Conservation (phyloP, 1,139 yeast species). For the Zygosaccharomyces sapae region DNA sequence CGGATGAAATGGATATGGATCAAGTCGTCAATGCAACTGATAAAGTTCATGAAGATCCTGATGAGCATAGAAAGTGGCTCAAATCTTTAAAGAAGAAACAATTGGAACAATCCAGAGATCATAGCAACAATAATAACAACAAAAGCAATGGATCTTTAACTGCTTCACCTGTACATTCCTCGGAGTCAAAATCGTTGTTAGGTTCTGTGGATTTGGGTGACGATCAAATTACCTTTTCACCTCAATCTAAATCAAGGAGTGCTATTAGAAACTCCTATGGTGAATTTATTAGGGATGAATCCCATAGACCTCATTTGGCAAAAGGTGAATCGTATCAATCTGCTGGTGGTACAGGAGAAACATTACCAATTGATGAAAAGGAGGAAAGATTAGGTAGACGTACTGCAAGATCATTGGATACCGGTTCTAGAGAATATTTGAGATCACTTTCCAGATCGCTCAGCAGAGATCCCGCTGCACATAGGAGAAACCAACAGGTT, state of each 20-base stretch:
- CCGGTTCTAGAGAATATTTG: conserved; percentile 25
- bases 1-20: conserved; percentile 33
- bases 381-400: conserved; percentile 20
- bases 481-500: conserved; percentile 6
- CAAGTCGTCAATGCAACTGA: conserved; percentile 18
- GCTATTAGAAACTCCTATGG: conserved; percentile 33
- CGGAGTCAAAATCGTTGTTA: conserved; percentile 24
- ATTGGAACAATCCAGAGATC: conserved; percentile 11
- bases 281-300: conserved; percentile 25
- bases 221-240: conserved; percentile 16
- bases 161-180: conserved; percentile 13
- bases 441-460: conserved; percentile 32
- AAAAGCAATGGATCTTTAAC: not conserved
- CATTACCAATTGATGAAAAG: conserved; percentile 10
- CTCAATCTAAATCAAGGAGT: conserved; percentile 3
- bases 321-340: conserved; percentile 34
- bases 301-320: conserved; percentile 33
- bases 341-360: conserved; percentile 12
- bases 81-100: conserved; percentile 18
- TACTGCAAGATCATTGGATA: conserved; percentile 22
- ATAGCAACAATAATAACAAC: not conserved
- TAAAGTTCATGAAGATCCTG: conserved; percentile 16
- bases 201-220: conserved; percentile 30
- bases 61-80: conserved; percentile 17
- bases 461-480: conserved; percentile 24